Base-by-base conservation (phyloP, 805 yeast genomes). In the Suhomyces vadensis region DNA sequence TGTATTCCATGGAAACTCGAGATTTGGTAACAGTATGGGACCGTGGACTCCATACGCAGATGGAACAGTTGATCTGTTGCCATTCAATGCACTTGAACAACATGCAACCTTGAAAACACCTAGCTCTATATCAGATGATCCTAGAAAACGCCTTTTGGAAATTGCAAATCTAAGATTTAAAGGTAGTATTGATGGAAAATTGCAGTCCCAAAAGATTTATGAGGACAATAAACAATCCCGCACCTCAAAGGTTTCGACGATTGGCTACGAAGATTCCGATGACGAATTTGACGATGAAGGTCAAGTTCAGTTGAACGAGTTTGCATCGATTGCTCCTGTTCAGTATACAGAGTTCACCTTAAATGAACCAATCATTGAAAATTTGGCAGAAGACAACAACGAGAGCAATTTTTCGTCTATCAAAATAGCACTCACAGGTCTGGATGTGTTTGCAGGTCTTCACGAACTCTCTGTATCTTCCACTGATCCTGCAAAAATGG, bases 41-140 rank as follows among this genome's bases (percentile, higher is more conserved):
- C 71, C 79, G 6, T 87, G 95, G 95, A 58, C 78, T 0, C 77
- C 83, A 0, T 87, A 85, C 59, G 92, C 95, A 0, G 81, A 82
- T 51, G 81, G 81, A 0, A 65, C 71, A 1, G 78, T 81, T 5
- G 95, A 87, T 60, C 70, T 76, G 3, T 75, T 82, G 0, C 91
- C 95, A 0, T 65, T 86, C 27, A 78, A 74, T 13, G 62, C 71
- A 26, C 57, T 67, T 0, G 64, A 62, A 6, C 52, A 57, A 1
- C 88, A 83, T 55, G 50, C 64, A 2, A 48, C 70, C 1, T 46
- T 78, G 51, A 54, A 31, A 16, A 14, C 26, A 17, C 14, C 6
- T 7, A 36, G 49, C 26, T 42, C 31, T 6, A 47, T 31, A 24
- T 17, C 20, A 14, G 31, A 42, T 5, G 37, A 21, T 14, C 27